Evolutionary conservation across 2,329 filamentous ascomycete genomes (phyloP).

Genomic region (Fusarium nisikadoi): DNA sequence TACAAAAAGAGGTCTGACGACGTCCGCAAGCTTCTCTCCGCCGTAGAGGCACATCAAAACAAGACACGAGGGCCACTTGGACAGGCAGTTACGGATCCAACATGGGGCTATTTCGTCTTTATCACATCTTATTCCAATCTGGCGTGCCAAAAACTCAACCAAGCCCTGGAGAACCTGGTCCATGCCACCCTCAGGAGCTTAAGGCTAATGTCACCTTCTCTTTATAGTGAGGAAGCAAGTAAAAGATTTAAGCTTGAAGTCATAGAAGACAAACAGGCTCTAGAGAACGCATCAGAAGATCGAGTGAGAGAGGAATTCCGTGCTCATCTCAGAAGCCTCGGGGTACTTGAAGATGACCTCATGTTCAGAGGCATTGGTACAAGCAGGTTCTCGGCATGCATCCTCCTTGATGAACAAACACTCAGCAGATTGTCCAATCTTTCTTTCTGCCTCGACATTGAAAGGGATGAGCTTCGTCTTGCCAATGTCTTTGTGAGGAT

Average conservation of each 20-base stretch:
- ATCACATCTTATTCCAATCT: slow-evolving; percentile 18
- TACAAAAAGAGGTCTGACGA: slow-evolving; percentile 12
- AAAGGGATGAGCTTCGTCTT: not conserved
- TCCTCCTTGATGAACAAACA: slow-evolving; percentile 5
- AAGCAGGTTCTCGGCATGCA: slow-evolving; percentile 12
- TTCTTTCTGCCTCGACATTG: slow-evolving; percentile 1
- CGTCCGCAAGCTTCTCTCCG: slow-evolving; percentile 19
- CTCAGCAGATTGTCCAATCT: slow-evolving; percentile 1
- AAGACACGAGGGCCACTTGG: not conserved
- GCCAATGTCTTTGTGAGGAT: not conserved
- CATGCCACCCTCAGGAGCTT: not conserved
- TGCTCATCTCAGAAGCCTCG: slow-evolving; percentile 15
- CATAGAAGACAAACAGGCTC: slow-evolving; percentile 8
- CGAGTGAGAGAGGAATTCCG: slow-evolving; percentile 28
- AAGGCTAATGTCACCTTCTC: slow-evolving; percentile 3
- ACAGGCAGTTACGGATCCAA: slow-evolving; percentile 11
- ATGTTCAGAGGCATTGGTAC: slow-evolving; percentile 16
- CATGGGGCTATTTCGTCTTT: slow-evolving; percentile 30
- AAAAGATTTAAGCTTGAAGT: slow-evolving; percentile 26
- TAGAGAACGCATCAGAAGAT: slow-evolving; percentile 27
- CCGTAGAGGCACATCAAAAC: slow-evolving; percentile 1
- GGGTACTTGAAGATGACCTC: slow-evolving; percentile 14
- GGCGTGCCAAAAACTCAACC: not conserved
- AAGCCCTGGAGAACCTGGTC: slow-evolving; percentile 7
- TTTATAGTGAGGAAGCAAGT: slow-evolving; percentile 19